Base-by-base conservation (phyloP, 768 basidiomycete genomes). In the Suillus plorans region DNA sequence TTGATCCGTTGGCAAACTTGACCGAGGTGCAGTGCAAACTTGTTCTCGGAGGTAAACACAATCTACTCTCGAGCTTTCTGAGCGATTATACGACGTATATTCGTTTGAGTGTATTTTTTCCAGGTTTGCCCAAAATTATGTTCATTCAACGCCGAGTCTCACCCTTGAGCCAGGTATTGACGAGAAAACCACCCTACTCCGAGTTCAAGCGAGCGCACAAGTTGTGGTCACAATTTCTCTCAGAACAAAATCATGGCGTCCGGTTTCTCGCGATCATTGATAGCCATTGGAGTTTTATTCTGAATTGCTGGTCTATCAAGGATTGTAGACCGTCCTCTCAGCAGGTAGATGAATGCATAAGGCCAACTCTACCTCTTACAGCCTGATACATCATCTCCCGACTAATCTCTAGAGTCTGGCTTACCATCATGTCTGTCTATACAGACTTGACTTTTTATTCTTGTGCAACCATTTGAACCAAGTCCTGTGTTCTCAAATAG, bases 271-370 rank as follows among this genome's bases (percentile, higher is more conserved):
- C 5, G 10, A 57, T 67, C 34, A 14, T 4, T 6, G 66, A 67
- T 53, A 22, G 5, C 8, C 39, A 61, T 34, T 67, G 66, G 66
- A 37, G 39, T 20, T 67, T 67, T 42, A 64, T 67, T n/a, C 53
- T 61, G 41, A 18, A 16, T 10, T 67, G 66, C 36, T 67, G 66
- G 66, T 70, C 68, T 14, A 75, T 77, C 58, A 41, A 57, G 31
- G 60, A 47, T 31, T n/a, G 31, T 31, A 45, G 42, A 18, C 42
- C 60, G 55, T 53, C 45, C 0, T 45, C 34, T 7, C 53, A 63
- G 50, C n/a, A 59, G 16, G 56, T 81, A 22, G 78, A 77, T 18
- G 76, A 74, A 13, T 64, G 75, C 18, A 70, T 66, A 62, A 70
- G 37, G 5, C 22, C 57, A 58, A 16, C 57, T 58, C 37, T 8